A percentile compares a stretch with the other conserved stretches of the same genome.
Conservation (phyloP, 352 stramenopile genomes). For the Elongisporangium senticosum region DNA sequence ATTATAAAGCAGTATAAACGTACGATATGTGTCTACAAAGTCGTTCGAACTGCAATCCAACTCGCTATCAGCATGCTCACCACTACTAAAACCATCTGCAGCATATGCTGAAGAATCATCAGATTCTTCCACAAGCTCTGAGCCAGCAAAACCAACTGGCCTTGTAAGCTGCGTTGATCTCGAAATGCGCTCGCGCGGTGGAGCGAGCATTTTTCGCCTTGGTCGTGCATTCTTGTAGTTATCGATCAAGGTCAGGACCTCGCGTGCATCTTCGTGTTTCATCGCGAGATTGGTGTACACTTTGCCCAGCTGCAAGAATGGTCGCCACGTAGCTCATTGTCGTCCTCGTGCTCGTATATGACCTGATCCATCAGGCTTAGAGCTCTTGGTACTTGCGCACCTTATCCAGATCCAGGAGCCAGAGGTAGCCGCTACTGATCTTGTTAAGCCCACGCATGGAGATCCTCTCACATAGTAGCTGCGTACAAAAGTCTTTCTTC, state of each 20-base stretch:
- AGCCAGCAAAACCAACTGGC: too few species aligned
- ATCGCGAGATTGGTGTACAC: constrained; percentile 70
- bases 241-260: constrained; percentile 49
- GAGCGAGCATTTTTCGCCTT: constrained; percentile 61
- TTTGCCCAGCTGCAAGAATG: constrained; percentile 59
- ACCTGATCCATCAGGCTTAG: constrained; percentile 70
- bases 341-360: constrained; percentile 66
- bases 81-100: too few species aligned
- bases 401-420: constrained; percentile 59
- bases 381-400: constrained; percentile 80
- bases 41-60: too few species aligned
- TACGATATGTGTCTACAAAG: too few species aligned
- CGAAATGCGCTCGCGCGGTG: constrained; percentile 53
- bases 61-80: too few species aligned
- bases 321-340: constrained; percentile 44
- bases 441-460: constrained; percentile 82
- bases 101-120: too few species aligned
- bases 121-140: too few species aligned
- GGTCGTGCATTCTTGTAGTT: constrained; percentile 69
- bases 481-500: too few species aligned
- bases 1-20: too few species aligned
- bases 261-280: constrained; percentile 28
- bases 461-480: too few species aligned
- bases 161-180: too few species aligned
- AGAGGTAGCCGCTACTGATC: constrained; percentile 79